Conservation (phyloP, 139 green algal genomes). For the Coelastrella sp. region DNA sequence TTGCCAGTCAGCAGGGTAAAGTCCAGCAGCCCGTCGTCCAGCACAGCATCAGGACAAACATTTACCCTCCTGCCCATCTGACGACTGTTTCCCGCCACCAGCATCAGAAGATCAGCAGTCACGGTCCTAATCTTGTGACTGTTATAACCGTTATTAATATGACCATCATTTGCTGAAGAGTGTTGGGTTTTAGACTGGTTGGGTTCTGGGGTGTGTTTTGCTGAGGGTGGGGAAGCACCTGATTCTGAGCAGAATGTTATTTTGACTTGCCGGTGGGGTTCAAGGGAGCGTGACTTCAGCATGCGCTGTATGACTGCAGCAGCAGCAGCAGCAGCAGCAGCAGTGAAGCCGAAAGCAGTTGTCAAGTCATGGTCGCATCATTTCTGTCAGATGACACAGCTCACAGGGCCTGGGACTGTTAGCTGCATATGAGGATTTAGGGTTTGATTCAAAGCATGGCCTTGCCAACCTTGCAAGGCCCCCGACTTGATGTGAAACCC, state of each 20-base stretch:
- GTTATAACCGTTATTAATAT: not conserved
- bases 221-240: not conserved
- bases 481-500: too few species aligned
- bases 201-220: not conserved
- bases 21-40: slow-evolving; percentile 67
- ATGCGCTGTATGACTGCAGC: slow-evolving; percentile 28
- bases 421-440: too few species aligned
- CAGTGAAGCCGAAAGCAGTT: too few species aligned
- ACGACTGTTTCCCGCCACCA: slow-evolving; percentile 42
- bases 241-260: slow-evolving; percentile 20
- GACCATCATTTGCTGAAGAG: not conserved
- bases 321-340: not conserved
- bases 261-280: not conserved
- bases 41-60: slow-evolving; percentile 57
- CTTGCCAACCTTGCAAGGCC: too few species aligned
- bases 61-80: slow-evolving; percentile 43
- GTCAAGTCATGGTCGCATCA: too few species aligned
- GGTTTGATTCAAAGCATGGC: too few species aligned
- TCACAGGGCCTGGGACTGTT: too few species aligned
- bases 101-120: slow-evolving; percentile 34
- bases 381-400: too few species aligned
- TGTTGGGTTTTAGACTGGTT: not conserved
- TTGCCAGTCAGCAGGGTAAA: slow-evolving; percentile 46
- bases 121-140: not conserved
- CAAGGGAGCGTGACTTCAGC: slow-evolving; percentile 6